Conservation (phyloP, 345 rosid species). For the Aethionema arabicum region DNA sequence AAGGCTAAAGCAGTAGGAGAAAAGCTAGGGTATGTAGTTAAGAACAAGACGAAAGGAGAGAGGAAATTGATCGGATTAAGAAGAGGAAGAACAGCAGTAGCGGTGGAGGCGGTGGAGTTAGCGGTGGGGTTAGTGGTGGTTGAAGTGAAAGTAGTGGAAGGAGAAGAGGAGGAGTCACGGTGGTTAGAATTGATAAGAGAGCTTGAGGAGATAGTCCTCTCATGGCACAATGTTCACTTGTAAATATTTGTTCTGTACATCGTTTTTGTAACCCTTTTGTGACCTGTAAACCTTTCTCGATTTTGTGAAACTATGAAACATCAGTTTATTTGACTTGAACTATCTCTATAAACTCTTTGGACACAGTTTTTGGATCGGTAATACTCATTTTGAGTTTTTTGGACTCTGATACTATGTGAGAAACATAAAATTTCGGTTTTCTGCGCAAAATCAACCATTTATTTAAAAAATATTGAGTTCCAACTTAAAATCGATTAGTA, state of each 20-base stretch:
- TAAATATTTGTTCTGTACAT: no score
- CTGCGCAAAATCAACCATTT: no score
- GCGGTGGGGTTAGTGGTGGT: constrained; percentile 54
- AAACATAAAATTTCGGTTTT: no score
- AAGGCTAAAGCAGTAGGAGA: constrained; percentile 61
- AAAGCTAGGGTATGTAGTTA: constrained; percentile 61
- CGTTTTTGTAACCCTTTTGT: no score
- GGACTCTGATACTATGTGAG: no score
- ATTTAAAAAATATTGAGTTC: no score
- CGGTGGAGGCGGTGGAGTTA: constrained; percentile 54
- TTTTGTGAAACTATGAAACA: no score
- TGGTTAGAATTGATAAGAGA: constrained; percentile 69
- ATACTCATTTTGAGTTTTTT: no score
- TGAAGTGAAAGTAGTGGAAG: constrained; percentile 57
- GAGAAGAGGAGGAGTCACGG: constrained; percentile 54
- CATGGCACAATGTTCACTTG: constrained; percentile 58
- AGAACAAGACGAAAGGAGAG: constrained; percentile 52
- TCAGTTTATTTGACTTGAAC: no score
- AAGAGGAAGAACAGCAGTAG: constrained; percentile 55
- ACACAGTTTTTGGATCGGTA: no score
- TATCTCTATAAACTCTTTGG: no score
- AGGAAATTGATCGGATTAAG: constrained; percentile 42
- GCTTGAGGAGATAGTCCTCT: constrained; percentile 62
- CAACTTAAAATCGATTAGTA: no score
- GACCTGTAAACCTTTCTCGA: constrained; percentile 6